Percentiles rank a stretch among this genome's conserved stretches.
These are phyloP conservation scores for Maudiozyma humilis DNA, from an alignment of 1,139 yeast genomes.

Conservation along the genomic window DNA sequence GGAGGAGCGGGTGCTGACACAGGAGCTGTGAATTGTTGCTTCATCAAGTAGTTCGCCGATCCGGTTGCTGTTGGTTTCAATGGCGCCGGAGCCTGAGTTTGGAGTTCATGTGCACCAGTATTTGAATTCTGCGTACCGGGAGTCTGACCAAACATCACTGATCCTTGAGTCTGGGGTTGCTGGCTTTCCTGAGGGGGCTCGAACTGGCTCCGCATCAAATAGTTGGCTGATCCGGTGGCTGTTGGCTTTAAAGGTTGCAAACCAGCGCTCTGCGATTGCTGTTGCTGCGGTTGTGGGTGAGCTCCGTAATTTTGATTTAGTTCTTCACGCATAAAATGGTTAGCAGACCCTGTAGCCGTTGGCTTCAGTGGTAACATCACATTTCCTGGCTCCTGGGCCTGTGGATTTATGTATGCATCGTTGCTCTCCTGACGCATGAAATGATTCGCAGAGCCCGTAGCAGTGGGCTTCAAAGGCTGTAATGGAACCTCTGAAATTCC, in stretches of 20 bases:
- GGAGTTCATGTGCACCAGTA: background rate
- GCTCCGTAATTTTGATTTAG: background rate
- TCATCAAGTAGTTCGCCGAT: constrained; percentile 27
- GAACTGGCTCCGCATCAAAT: constrained; percentile 23
- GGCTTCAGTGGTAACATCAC: constrained; percentile 36
- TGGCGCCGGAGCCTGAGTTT: constrained; percentile 11
- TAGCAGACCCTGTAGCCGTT: constrained; percentile 25
- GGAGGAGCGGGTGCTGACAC: constrained; percentile 7
- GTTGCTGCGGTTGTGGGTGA: background rate
- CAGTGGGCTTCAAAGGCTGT: constrained; percentile 39
- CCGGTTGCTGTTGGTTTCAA: constrained; percentile 30
- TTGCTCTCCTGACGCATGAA: constrained; percentile 9
- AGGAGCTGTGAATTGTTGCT: constrained; percentile 22
- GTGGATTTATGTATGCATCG: background rate
- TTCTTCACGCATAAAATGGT: constrained; percentile 12
- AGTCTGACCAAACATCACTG: background rate
- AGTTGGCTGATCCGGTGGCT: constrained; percentile 46
- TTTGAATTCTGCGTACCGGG: background rate
- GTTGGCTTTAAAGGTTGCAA: constrained; percentile 40
- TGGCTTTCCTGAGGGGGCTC: constrained; percentile 5
- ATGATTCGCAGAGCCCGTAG: constrained; percentile 14
- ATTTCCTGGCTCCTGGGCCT: background rate
- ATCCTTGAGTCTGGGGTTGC: background rate
- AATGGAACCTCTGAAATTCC: background rate
- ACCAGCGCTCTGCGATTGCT: background rate